Evolutionary conservation across 2,329 filamentous ascomycete species (phyloP), one percentile per base, ranked within the genome.

Genomic region (Mollisiaceae sp.): DNA sequence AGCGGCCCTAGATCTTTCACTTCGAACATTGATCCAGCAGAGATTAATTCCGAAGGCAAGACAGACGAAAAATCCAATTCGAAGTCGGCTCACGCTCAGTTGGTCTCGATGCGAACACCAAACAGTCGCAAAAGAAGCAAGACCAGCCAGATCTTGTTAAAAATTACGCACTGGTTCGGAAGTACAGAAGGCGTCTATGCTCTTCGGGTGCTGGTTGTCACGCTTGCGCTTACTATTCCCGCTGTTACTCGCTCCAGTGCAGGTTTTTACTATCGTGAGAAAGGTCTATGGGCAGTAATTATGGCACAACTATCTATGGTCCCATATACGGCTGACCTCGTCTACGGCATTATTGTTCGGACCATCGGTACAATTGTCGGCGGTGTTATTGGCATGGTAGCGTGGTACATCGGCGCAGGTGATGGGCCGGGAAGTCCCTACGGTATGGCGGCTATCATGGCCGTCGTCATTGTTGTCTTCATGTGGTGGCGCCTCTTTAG

Each of bases 201-300:
- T 5, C 24, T 52, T 11, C 14, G 47, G 5, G 47, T 52, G n/a
- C 11, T 27, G 47, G 11, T 52, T 52, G 47, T 27, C 11, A 52
- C 47, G 15, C 11, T 52, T 52, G 47, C n/a, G 2, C 24, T 52
- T 22, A 27, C 20, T 4, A 12, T 52, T 6, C 47, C 47, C 9
- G 47, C 20, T 6, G 47, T 52, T 22, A 22, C 20, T 12, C 9
- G n/a, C 11, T 22, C 20, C 14, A 52, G 47, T 22, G 47, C 47
- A 22, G 47, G 47, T 2, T 52, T 52, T 22, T 52, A 52, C 24
- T 22, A 52, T n/a, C 47, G 47, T 6, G 47, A 52, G 47, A 52
- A 52, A 52, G 47, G 47, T 52, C 47, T 52, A 11, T 52, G 47
- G 47, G 47, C 47, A 14, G n/a, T 52, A 12, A 27, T 52, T 12